phyloP scores from a whole-genome alignment of 2,329 filamentous ascomycete genomes.

The Venturia aucupariae region DNA sequence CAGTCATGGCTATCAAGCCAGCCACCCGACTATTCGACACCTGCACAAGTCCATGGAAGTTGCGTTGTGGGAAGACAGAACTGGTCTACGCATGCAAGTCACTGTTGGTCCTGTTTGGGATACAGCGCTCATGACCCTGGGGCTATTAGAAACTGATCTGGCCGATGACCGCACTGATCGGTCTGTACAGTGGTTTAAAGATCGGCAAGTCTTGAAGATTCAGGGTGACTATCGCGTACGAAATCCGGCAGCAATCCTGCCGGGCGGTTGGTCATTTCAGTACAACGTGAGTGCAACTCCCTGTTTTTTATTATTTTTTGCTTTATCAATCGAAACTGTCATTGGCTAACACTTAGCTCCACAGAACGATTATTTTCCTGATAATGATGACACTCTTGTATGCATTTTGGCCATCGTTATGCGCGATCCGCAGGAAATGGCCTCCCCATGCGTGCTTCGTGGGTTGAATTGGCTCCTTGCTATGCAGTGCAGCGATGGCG shows the following conservation, averaged over 20 bases:
- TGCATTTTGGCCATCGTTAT: not conserved
- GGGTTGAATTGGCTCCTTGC: not conserved
- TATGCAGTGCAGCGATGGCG: conserved; percentile 3
- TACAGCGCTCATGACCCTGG: conserved; percentile 1
- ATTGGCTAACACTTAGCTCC: not conserved
- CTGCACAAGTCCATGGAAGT: not conserved
- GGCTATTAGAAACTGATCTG: not conserved
- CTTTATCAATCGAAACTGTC: not conserved
- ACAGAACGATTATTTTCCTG: conserved; percentile 4
- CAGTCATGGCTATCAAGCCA: not conserved
- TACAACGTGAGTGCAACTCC: not conserved
- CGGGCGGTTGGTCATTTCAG: conserved; percentile 6
- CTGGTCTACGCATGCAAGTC: not conserved
- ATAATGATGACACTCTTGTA: conserved; percentile 3
- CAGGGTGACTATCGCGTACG: conserved; percentile 3
- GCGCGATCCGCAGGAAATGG: not conserved
- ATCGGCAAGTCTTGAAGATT: not conserved
- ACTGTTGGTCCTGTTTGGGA: conserved; percentile 1
- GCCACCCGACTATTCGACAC: not conserved
- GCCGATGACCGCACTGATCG: not conserved
- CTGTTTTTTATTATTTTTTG: not conserved
- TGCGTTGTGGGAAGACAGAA: not conserved
- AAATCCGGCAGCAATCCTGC: not conserved
- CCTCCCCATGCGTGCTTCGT: not conserved
- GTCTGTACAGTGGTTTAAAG: not conserved